Conservation (phyloP, 2,329 filamentous ascomycete species). For the Pseudogymnoascus sp. region DNA sequence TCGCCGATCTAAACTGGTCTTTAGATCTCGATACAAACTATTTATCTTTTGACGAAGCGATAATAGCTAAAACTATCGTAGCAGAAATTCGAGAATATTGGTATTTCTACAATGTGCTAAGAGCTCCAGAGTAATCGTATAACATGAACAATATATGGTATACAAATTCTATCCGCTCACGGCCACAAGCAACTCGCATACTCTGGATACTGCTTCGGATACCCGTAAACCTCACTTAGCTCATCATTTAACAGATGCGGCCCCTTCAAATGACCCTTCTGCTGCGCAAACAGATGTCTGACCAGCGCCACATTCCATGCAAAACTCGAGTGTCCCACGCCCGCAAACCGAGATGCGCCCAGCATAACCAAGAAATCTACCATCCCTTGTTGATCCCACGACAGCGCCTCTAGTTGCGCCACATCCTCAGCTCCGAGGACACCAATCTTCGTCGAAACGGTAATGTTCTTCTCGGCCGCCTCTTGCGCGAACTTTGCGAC, state of each 20-base stretch:
- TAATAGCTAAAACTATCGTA: neutral
- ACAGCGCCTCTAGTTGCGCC: slow-evolving; percentile 6
- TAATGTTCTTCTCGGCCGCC: slow-evolving; percentile 10
- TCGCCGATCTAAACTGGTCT: neutral
- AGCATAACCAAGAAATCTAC: slow-evolving; percentile 19
- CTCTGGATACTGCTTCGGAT: slow-evolving; percentile 18
- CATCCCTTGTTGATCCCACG: slow-evolving; percentile 19
- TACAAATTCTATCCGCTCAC: slow-evolving; percentile 2
- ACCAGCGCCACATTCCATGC: slow-evolving; percentile 21
- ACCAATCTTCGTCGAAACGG: slow-evolving; percentile 16
- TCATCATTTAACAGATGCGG: slow-evolving; percentile 24
- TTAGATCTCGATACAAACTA: neutral
- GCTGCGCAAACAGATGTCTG: slow-evolving; percentile 20
- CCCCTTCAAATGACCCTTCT: slow-evolving; percentile 20
- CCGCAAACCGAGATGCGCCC: slow-evolving; percentile 15
- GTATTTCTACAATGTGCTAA: neutral
- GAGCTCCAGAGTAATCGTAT: neutral
- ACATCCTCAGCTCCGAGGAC: slow-evolving; percentile 10
- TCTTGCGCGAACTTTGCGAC: slow-evolving; percentile 14
- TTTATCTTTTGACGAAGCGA: neutral
- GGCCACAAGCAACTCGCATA: slow-evolving; percentile 26
- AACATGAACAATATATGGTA: neutral
- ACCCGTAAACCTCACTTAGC: slow-evolving; percentile 25
- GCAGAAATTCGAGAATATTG: neutral
- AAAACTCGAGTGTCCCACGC: slow-evolving; percentile 16